Percentiles rank a stretch among this genome's conserved stretches.
These are phyloP conservation scores for Ceratocystis papillata DNA, from an alignment of 2,329 filamentous ascomycete species.

Conservation along the genomic window DNA sequence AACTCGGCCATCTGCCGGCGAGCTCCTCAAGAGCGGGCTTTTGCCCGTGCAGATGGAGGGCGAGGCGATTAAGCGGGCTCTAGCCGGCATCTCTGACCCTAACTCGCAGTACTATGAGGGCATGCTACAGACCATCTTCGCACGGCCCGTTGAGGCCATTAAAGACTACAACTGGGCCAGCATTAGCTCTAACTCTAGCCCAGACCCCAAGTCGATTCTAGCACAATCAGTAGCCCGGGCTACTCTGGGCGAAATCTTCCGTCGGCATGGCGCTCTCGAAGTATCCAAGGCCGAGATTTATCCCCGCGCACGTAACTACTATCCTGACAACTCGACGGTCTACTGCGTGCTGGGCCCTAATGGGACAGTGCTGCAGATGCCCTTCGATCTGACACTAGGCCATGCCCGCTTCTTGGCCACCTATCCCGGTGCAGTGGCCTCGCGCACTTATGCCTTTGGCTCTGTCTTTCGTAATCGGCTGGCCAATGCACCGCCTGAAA, in stretches of 20 bases:
- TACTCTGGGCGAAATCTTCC: constrained; percentile 65
- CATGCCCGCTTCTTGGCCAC: constrained; percentile 76
- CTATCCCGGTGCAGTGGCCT: constrained; percentile 47
- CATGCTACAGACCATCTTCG: constrained; percentile 76
- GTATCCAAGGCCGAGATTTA: constrained; percentile 64
- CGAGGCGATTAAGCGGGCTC: constrained; percentile 73
- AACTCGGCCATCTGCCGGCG: constrained; percentile 68
- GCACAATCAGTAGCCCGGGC: constrained; percentile 65
- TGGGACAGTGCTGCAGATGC: constrained; percentile 85
- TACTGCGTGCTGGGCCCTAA: constrained; percentile 72
- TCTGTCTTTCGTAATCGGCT: constrained; percentile 72
- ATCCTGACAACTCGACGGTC: constrained; percentile 45
- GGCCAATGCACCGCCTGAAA: constrained; percentile 68
- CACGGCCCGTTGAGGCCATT: constrained; percentile 61
- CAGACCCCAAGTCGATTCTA: constrained; percentile 47
- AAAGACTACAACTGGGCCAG: constrained; percentile 75
- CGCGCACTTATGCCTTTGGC: constrained; percentile 78
- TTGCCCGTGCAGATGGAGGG: constrained; percentile 87
- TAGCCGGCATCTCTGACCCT: constrained; percentile 70
- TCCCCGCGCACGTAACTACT: constrained; percentile 70
- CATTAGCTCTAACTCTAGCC: constrained; percentile 43
- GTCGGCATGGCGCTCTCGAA: constrained; percentile 80
- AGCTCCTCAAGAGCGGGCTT: constrained; percentile 74
- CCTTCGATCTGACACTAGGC: constrained; percentile 82
- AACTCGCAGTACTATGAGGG: constrained; percentile 82